These are phyloP conservation scores for Porphyra umbilicalis DNA, from an alignment of 31 red algal species.

Conservation along the genomic window DNA sequence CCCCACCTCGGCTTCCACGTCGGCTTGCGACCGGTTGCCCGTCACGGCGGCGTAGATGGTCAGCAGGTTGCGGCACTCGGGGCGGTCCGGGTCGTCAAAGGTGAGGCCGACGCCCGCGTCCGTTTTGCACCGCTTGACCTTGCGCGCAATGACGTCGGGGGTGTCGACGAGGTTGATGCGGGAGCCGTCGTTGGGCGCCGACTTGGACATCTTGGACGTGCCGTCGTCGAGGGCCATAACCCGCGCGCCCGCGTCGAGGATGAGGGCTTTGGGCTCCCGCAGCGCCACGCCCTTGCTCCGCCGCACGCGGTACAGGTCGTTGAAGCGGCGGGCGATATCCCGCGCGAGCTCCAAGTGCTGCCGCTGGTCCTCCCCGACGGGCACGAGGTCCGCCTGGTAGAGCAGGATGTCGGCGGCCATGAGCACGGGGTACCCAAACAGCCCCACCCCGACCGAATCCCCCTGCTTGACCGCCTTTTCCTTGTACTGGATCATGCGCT, in stretches of 20 bases:
- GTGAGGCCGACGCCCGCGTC: conserved; percentile 75
- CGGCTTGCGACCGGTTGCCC: conserved; percentile 38
- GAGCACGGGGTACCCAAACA: conserved; percentile 96
- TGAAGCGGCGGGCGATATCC: conserved; percentile 88
- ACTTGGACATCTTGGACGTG: conserved; percentile 98
- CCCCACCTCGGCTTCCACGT: conserved; percentile 54
- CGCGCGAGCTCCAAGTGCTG: conserved; percentile 98
- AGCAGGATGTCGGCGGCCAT: conserved; percentile 99
- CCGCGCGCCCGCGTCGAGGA: conserved; percentile 63
- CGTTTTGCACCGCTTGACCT: conserved; percentile 98
- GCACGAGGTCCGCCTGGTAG: conserved; percentile 97
- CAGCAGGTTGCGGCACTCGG: conserved; percentile 94
- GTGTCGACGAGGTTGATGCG: conserved; percentile 94
- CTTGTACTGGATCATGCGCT: conserved; percentile 99
- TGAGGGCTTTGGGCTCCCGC: conserved; percentile 73
- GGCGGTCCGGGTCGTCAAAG: conserved; percentile 82
- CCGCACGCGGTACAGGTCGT: conserved; percentile 47
- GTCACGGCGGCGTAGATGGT: conserved; percentile 82
- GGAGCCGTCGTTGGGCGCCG: conserved; percentile 73
- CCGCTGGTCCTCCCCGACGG: conserved; percentile 97
- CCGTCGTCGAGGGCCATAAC: conserved; percentile 97
- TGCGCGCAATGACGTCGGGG: conserved; percentile 51
- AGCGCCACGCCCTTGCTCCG: conserved; percentile 25
- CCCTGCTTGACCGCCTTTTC: conserved; percentile 86
- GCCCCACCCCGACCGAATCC: conserved; percentile 74